phyloP scores from a whole-genome alignment of 164 flowering plant genomes.

The Berberis thunbergii region DNA sequence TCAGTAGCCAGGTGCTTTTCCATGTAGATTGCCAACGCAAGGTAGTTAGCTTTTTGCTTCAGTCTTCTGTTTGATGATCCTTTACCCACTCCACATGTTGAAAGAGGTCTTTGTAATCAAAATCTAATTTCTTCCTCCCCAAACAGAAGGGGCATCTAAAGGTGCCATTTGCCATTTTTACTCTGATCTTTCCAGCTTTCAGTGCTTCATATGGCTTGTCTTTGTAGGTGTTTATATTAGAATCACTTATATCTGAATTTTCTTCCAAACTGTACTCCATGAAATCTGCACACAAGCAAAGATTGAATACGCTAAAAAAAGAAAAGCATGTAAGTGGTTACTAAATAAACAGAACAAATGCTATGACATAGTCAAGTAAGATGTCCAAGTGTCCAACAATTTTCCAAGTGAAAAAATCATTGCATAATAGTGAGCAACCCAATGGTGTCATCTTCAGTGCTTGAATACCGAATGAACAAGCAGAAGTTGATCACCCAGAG shows the following conservation, averaged over 20 bases:
- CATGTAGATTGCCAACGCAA: conserved; percentile 59
- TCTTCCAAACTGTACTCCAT: conserved; percentile 43
- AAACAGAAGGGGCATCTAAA: conserved; percentile 73
- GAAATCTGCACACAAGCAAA: neutral
- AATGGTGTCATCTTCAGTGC: no score
- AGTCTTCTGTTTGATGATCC: conserved; percentile 53
- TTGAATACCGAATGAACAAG: no score
- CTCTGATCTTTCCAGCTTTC: conserved; percentile 39
- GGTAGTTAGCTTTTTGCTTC: conserved; percentile 65
- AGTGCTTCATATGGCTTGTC: conserved; percentile 43
- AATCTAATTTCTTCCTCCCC: conserved; percentile 53
- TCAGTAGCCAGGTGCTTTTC: conserved; percentile 34
- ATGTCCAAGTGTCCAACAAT: no score
- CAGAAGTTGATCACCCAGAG: no score
- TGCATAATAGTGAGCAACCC: no score
- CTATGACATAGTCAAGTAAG: no score
- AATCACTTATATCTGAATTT: conserved; percentile 67
- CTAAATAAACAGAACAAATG: no score
- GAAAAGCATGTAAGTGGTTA: no score
- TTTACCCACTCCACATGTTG: conserved; percentile 76
- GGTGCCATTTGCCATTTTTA: conserved; percentile 34
- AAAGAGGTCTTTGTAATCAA: conserved; percentile 50
- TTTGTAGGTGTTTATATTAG: conserved; percentile 51
- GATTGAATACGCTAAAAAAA: no score
- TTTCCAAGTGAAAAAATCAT: no score